Percentiles rank a stretch among this genome's conserved stretches.
Evolutionary conservation across 1,139 yeast genomes (phyloP).

Genomic region (Zygotorulaspora mrakii): DNA sequence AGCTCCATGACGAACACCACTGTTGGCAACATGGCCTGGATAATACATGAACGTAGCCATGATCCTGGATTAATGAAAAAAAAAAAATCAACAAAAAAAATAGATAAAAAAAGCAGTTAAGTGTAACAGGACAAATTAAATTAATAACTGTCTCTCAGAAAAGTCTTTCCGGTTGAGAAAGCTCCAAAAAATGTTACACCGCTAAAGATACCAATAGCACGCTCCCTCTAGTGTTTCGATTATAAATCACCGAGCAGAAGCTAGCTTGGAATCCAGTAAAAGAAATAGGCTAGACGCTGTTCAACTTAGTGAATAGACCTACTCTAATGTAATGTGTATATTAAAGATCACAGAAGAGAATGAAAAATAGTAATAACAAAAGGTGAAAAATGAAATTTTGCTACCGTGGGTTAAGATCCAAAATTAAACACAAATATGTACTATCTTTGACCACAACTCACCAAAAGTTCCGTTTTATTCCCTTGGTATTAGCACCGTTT

Average conservation of each 20-base stretch:
- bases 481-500: slow-evolving; percentile 1
- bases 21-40: slow-evolving; percentile 20
- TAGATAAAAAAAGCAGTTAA: slow-evolving; percentile 6
- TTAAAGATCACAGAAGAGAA: slow-evolving; percentile 3
- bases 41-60: slow-evolving; percentile 28
- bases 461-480: background rate
- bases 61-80: slow-evolving; percentile 2
- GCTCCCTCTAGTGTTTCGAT: slow-evolving; percentile 1
- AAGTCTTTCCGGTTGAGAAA: slow-evolving; percentile 10
- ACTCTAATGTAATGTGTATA: slow-evolving; percentile 1
- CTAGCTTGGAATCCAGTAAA: background rate
- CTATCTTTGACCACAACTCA: background rate
- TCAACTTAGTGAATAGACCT: background rate
- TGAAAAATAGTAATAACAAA: slow-evolving; percentile 2
- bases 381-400: slow-evolving; percentile 1
- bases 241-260: background rate
- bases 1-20: slow-evolving; percentile 5
- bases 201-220: slow-evolving; percentile 9
- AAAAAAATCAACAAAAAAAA: slow-evolving; percentile 7
- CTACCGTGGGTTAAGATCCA: background rate
- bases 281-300: slow-evolving; percentile 1
- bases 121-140: slow-evolving; percentile 33
- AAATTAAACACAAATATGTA: background rate
- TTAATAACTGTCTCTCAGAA: slow-evolving; percentile 32
- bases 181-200: slow-evolving; percentile 6